phyloP scores from a whole-genome alignment of 768 basidiomycete genomes.

The Cyathus striatus region DNA sequence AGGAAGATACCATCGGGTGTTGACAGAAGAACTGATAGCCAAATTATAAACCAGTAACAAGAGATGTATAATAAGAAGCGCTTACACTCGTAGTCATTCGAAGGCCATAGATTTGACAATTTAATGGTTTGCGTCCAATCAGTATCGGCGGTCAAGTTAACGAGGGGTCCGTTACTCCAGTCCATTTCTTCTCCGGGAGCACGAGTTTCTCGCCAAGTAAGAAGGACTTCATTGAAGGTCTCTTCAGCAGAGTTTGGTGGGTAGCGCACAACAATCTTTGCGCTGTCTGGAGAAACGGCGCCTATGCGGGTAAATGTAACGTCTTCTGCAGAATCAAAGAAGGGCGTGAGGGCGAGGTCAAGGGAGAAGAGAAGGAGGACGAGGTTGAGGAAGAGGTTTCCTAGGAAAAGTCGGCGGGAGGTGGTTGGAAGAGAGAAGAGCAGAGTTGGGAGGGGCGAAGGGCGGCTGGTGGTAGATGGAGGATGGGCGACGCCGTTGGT shows the following conservation, averaged over 20 bases:
- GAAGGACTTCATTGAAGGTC: slow-evolving; percentile 27
- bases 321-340: slow-evolving; percentile 46
- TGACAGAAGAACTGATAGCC: slow-evolving; percentile 40
- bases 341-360: slow-evolving; percentile 54
- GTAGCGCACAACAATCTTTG: slow-evolving; percentile 60
- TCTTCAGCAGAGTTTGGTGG: slow-evolving; percentile 28
- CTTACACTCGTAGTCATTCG: slow-evolving; percentile 67
- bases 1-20: slow-evolving; percentile 38
- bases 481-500: too few relatives aligned
- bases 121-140: slow-evolving; percentile 60
- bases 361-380: slow-evolving; percentile 23
- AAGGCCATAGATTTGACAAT: slow-evolving; percentile 60
- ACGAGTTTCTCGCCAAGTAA: slow-evolving; percentile 39
- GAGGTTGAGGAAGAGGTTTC: slow-evolving; percentile 26
- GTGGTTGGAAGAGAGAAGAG: slow-evolving; percentile 30
- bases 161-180: slow-evolving; percentile 54
- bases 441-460: slow-evolving; percentile 12
- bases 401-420: slow-evolving; percentile 19
- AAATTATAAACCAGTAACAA: slow-evolving; percentile 1
- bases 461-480: slow-evolving; percentile 3
- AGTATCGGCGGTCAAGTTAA: slow-evolving; percentile 33
- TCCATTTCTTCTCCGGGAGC: slow-evolving; percentile 14
- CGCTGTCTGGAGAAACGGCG: slow-evolving; percentile 59
- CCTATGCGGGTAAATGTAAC: slow-evolving; percentile 67
- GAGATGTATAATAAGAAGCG: slow-evolving; percentile 22